These are phyloP conservation scores for Theileria annulata DNA, from an alignment of 169 alveolate genomes.

Conservation along the genomic window DNA sequence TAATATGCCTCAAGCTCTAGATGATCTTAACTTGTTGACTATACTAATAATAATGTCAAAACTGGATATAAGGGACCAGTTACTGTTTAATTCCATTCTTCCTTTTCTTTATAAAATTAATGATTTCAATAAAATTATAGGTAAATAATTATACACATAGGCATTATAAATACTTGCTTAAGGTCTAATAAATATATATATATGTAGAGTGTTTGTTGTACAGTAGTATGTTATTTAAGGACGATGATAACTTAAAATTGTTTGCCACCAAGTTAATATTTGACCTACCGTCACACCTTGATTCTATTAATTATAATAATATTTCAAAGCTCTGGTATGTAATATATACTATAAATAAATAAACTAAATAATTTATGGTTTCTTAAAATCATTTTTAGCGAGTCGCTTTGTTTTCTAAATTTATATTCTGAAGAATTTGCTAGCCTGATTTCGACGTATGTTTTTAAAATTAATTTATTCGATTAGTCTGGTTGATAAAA, in stretches of 20 bases:
- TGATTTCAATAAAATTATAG: slow-evolving; percentile 30
- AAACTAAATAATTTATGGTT: background rate
- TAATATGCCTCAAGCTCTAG: slow-evolving; percentile 52
- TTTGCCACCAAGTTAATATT: slow-evolving; percentile 1
- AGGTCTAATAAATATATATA: background rate
- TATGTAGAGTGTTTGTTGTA: slow-evolving; percentile 2
- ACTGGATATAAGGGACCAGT: slow-evolving; percentile 19
- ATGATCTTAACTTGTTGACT: slow-evolving; percentile 42
- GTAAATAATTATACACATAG: slow-evolving; percentile 14
- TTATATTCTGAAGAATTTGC: slow-evolving; percentile 53
- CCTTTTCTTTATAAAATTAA: slow-evolving; percentile 38
- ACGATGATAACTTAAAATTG: background rate
- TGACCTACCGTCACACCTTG: slow-evolving; percentile 6
- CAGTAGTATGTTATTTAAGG: slow-evolving; percentile 1
- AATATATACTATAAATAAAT: too few relatives aligned
- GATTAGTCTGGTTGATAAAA: background rate
- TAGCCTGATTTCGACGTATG: slow-evolving; percentile 25
- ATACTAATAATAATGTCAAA: slow-evolving; percentile 26
- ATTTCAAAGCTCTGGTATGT: slow-evolving; percentile 1
- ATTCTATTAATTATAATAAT: background rate
- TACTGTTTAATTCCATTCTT: slow-evolving; percentile 22
- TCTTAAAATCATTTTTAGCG: slow-evolving; percentile 23
- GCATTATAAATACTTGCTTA: background rate
- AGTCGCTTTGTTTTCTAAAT: slow-evolving; percentile 27
- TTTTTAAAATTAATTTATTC: background rate